phyloP scores from a whole-genome alignment of 2,329 filamentous ascomycete genomes.

The Thielaviopsis populi region DNA sequence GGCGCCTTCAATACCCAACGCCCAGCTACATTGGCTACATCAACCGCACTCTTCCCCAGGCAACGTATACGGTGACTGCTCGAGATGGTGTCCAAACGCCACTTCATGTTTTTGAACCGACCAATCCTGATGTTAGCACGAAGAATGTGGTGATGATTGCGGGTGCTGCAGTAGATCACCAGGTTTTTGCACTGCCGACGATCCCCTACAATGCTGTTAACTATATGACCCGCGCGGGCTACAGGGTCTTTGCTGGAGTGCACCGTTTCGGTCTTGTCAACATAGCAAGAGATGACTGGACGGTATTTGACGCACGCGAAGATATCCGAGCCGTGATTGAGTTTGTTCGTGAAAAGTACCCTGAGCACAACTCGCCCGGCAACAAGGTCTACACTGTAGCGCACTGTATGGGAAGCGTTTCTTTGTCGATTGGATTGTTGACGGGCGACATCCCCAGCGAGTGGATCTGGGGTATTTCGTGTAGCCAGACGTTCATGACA shows the following conservation, averaged over 20 bases:
- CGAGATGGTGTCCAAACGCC: conserved; percentile 37
- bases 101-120: conserved; percentile 43
- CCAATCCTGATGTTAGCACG: conserved; percentile 24
- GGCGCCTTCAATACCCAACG: conserved; percentile 39
- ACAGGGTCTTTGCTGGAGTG: conserved; percentile 42
- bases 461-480: conserved; percentile 44
- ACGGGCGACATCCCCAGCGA: conserved; percentile 42
- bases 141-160: conserved; percentile 46
- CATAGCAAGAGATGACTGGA: conserved; percentile 37
- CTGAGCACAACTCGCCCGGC: conserved; percentile 19
- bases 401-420: conserved; percentile 50
- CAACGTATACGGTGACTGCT: conserved; percentile 33
- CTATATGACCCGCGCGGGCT: conserved; percentile 45
- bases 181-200: conserved; percentile 47
- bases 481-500: conserved; percentile 49
- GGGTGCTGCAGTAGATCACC: conserved; percentile 47
- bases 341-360: conserved; percentile 32
- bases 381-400: conserved; percentile 41
- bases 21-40: conserved; percentile 34
- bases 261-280: conserved; percentile 42
- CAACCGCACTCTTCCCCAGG: conserved; percentile 34
- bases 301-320: conserved; percentile 43
- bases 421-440: conserved; percentile 42
- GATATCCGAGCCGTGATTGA: conserved; percentile 43
- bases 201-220: conserved; percentile 49